Evolutionary conservation across 371 early-diverging fungal genomes (phyloP).

Genomic region (Umbelopsis sp.): DNA sequence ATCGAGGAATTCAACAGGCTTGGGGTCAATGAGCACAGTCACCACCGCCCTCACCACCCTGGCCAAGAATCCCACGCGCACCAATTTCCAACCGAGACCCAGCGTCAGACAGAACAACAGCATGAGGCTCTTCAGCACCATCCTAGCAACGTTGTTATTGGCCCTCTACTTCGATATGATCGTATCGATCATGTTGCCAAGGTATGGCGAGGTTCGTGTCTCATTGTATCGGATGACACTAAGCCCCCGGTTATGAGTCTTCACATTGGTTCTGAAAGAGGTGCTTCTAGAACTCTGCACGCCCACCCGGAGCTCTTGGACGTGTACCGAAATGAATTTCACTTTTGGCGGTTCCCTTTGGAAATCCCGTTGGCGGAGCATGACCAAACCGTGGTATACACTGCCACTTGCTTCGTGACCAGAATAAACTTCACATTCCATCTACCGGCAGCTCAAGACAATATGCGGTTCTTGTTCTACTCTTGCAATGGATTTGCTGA

Average conservation of each 20-base stretch:
- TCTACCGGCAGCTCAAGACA: constrained; percentile 24
- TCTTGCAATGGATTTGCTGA: constrained; percentile 72
- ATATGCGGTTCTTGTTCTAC: constrained; percentile 48
- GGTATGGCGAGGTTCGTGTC: constrained; percentile 40
- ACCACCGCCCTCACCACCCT: constrained; percentile 7
- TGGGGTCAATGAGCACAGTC: not conserved
- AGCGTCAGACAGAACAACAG: constrained; percentile 9
- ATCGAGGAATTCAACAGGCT: constrained; percentile 4
- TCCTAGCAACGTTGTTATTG: constrained; percentile 33
- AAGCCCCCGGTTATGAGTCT: constrained; percentile 24
- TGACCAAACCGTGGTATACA: constrained; percentile 29
- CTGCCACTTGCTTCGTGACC: constrained; percentile 24
- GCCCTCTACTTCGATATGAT: constrained; percentile 40
- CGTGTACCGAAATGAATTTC: constrained; percentile 31
- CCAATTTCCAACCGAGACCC: not conserved
- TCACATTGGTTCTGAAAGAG: not conserved
- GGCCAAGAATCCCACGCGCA: not conserved
- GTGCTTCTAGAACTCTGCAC: not conserved
- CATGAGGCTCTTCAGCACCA: not conserved
- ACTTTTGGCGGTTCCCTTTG: constrained; percentile 42
- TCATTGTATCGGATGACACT: constrained; percentile 33
- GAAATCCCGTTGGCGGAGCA: constrained; percentile 26
- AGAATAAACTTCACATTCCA: constrained; percentile 30
- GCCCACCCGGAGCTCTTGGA: constrained; percentile 22
- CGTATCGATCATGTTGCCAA: constrained; percentile 31